phyloP scores from a whole-genome alignment of 106 monocot genomes.

The Apostasia ramifera region DNA sequence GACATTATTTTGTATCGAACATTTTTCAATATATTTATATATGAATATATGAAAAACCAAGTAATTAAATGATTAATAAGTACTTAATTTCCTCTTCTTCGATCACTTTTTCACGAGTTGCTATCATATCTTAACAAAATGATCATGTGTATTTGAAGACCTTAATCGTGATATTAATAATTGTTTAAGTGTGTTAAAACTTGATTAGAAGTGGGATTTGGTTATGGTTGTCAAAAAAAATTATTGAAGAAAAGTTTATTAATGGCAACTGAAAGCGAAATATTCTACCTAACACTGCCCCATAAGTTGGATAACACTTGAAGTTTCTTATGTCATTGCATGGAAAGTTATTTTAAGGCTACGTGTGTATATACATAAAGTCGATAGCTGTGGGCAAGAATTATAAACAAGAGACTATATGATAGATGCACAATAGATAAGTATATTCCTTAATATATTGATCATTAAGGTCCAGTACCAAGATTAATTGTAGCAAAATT shows the following conservation, averaged over 20 bases:
- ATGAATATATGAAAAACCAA: too few relatives aligned
- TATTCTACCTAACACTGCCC: conserved; percentile 19
- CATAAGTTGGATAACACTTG: conserved; percentile 13
- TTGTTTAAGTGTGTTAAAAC: background rate
- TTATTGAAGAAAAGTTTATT: background rate
- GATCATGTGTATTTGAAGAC: too few relatives aligned
- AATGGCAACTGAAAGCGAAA: conserved; percentile 12
- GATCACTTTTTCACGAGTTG: too few relatives aligned
- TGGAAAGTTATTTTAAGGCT: conserved; percentile 4
- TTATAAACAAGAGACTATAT: background rate
- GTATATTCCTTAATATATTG: too few relatives aligned
- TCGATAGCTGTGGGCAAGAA: background rate
- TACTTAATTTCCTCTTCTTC: too few relatives aligned
- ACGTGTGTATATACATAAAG: background rate
- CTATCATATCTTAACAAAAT: too few relatives aligned
- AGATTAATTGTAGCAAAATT: too few relatives aligned
- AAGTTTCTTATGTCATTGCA: conserved; percentile 26
- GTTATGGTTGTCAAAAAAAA: background rate
- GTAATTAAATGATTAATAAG: too few relatives aligned
- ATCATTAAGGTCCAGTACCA: too few relatives aligned
- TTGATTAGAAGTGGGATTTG: conserved; percentile 15
- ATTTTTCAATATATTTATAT: too few relatives aligned
- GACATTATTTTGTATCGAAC: too few relatives aligned
- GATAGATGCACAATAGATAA: background rate
- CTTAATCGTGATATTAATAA: too few relatives aligned